A percentile compares a stretch with the other conserved stretches of the same genome.
These are phyloP conservation scores for Epichloe baconii DNA, from an alignment of 2,329 filamentous ascomycete genomes.

Conservation along the genomic window DNA sequence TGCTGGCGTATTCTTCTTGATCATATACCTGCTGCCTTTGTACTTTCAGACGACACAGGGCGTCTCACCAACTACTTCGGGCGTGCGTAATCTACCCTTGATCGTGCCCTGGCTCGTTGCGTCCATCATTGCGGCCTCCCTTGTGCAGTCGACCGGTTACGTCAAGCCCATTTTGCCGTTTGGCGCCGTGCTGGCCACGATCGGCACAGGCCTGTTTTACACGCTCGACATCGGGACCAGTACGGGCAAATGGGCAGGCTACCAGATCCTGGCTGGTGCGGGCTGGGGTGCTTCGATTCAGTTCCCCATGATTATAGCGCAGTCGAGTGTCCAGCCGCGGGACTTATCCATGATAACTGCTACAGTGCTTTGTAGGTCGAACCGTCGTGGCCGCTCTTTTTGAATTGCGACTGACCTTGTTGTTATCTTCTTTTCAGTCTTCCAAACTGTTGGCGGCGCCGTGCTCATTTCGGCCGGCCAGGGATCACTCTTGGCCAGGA, in stretches of 20 bases:
- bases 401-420: neutral
- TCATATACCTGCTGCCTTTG: constrained; percentile 28
- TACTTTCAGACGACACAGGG: constrained; percentile 34
- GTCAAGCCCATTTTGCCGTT: constrained; percentile 30
- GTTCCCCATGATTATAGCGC: constrained; percentile 25
- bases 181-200: constrained; percentile 19
- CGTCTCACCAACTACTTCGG: constrained; percentile 26
- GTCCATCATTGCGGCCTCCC: neutral
- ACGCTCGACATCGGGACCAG: constrained; percentile 23
- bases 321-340: constrained; percentile 7
- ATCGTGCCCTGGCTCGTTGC: constrained; percentile 21
- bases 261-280: constrained; percentile 27
- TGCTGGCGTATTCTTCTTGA: constrained; percentile 19
- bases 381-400: neutral
- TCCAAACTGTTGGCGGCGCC: neutral
- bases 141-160: constrained; percentile 20
- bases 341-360: neutral
- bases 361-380: constrained; percentile 26
- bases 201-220: constrained; percentile 29
- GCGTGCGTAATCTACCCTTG: constrained; percentile 26
- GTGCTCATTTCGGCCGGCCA: neutral
- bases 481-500: neutral
- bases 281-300: constrained; percentile 27
- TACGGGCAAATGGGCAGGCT: constrained; percentile 29
- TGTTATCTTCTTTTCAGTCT: neutral